Conservation (phyloP, 2,329 filamentous ascomycete species). For the Monilinia aucupariae region DNA sequence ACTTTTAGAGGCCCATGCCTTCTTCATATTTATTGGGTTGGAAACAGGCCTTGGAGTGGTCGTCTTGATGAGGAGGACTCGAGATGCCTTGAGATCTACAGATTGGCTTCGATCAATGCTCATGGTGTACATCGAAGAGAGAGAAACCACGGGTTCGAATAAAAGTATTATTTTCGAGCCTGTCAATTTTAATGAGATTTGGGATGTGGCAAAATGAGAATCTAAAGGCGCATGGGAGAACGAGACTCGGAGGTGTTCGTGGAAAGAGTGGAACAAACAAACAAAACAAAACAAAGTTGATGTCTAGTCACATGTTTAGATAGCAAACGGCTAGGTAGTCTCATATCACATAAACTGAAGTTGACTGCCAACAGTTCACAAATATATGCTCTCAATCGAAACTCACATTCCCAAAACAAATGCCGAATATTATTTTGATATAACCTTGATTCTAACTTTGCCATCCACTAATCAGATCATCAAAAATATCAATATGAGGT, state of each 20-base stretch:
- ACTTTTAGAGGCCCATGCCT: conserved; percentile 19
- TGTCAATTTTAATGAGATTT: neutral
- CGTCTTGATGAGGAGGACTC: conserved; percentile 49
- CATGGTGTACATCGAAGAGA: neutral
- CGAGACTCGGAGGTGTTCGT: neutral
- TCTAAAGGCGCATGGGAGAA: neutral
- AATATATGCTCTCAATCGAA: no score
- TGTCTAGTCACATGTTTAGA: no score
- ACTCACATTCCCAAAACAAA: no score
- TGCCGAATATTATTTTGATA: no score
- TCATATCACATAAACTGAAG: no score
- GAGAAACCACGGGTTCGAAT: neutral
- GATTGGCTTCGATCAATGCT: neutral
- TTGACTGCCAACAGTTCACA: no score
- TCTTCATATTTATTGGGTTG: conserved; percentile 18
- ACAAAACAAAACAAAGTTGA: neutral
- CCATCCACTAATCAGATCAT: no score
- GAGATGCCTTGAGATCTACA: conserved; percentile 49
- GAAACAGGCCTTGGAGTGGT: conserved; percentile 45
- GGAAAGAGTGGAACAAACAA: neutral
- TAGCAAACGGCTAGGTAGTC: no score
- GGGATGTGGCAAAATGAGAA: neutral
- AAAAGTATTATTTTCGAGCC: neutral
- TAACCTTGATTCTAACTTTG: no score
- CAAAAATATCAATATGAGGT: no score